These are phyloP conservation scores for Fraxinus baroniana DNA, from an alignment of 305 asterid species.

Conservation along the genomic window DNA sequence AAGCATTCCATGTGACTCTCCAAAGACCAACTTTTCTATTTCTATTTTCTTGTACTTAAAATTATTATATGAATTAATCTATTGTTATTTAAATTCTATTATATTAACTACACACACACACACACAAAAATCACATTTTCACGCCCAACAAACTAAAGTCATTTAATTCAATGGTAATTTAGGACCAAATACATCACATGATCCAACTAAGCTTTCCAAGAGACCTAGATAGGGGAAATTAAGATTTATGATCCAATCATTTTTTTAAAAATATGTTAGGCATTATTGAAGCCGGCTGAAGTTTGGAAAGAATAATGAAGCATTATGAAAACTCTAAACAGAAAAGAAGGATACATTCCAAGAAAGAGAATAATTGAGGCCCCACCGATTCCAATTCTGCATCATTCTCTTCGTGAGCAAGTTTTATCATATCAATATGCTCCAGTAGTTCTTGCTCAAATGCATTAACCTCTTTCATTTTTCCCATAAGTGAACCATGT, in stretches of 20 bases:
- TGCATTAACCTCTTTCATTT: constrained; percentile 68
- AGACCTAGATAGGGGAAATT: too few relatives aligned
- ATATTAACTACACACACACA: neutral
- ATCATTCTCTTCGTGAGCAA: constrained; percentile 90
- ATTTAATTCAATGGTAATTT: neutral
- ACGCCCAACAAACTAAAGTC: neutral
- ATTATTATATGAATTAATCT: neutral
- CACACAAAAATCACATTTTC: neutral
- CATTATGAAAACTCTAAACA: constrained; percentile 12
- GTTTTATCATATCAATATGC: constrained; percentile 91
- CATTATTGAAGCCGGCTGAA: neutral
- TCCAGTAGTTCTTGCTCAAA: constrained; percentile 79
- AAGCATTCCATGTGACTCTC: neutral
- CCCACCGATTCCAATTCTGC: constrained; percentile 76
- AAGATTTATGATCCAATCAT: neutral
- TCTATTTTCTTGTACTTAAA: neutral
- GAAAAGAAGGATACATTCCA: constrained; percentile 41
- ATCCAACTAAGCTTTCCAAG: too few relatives aligned
- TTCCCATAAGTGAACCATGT: constrained; percentile 76
- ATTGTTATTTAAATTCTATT: neutral
- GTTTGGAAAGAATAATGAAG: neutral
- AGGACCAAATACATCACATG: too few relatives aligned
- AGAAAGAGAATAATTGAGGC: constrained; percentile 40
- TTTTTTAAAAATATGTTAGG: neutral
- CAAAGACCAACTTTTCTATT: neutral